Evolutionary conservation across 768 basidiomycete species (phyloP), one percentile per base, ranked within the genome.

Genomic region (Termitomyces sp.): DNA sequence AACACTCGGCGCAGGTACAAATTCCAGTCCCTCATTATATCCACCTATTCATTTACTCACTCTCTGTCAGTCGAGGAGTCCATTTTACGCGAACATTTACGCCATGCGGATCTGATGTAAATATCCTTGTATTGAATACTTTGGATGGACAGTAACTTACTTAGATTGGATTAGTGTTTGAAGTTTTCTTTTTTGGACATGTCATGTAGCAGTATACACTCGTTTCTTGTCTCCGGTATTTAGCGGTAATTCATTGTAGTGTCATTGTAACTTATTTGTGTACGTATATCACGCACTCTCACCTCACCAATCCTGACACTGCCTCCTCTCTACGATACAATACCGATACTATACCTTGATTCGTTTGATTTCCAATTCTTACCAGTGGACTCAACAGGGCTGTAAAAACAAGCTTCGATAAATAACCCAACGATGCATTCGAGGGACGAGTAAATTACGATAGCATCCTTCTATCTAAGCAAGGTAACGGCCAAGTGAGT

Each of bases 1-100:
- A 24, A 92, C 91, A 2, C 74, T 92, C 45, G 81, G 80, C 38
- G 83, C 86, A 66, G 88, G 88, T 87, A 67, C 16, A n/a, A 70
- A 45, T 65, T 24, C 52, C 59, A 44, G 18, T 44, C 40, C 40
- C 20, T 57, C 64, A 45, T 52, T 52, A 20, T n/a, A 60, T 13
- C 18, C 46, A 52, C 49, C 16, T 61, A 49, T 57, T 44, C 22
- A 28, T 59, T 59, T 22, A 32, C 58, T 45, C 40, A n/a, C 18
- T 28, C 11, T 46, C 28, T 35, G 60, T 18, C 69, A 83, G 90
- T 91, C 28, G 85, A 88, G 67, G 90, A 91, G 69, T 85, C 84
- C 40, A 91, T 92, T 58, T 75, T 92, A 48, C 81, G 89, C 38
- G 81, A 85, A 66, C 88, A 91, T 75, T 78, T 91, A 49, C 84